Evolutionary conservation across 176 grass and related monocot genomes (phyloP).

Genomic region (Aegilops longissima): DNA sequence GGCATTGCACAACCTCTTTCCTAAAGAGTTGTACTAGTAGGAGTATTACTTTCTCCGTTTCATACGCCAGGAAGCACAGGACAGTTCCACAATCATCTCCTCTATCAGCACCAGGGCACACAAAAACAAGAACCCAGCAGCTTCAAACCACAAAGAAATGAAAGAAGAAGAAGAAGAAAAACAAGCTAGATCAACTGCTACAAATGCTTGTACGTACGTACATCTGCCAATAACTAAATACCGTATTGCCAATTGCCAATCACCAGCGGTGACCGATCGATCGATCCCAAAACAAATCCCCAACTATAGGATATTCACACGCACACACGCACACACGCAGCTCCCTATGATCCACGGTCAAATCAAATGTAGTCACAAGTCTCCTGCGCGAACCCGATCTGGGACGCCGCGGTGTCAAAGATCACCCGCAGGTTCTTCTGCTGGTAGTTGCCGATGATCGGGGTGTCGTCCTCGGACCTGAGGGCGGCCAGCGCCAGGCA

Average conservation of each 20-base stretch:
- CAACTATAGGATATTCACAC: conserved; percentile 37
- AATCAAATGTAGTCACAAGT: conserved; percentile 61
- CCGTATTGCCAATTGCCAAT: conserved; percentile 49
- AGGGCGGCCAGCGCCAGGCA: conserved; percentile 77
- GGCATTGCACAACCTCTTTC: no score
- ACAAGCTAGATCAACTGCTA: background rate
- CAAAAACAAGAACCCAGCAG: background rate
- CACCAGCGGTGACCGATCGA: conserved; percentile 36
- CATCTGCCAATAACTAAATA: conserved; percentile 32
- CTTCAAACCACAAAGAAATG: conserved; percentile 12
- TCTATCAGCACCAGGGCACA: background rate
- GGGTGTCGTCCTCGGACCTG: conserved; percentile 60
- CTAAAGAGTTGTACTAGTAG: no score
- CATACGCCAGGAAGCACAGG: no score
- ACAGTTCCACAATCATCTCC: background rate
- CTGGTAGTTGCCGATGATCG: conserved; percentile 95
- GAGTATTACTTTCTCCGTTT: no score
- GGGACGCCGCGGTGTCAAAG: conserved; percentile 65
- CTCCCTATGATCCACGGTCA: background rate
- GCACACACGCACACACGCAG: no score
- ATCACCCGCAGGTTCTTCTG: conserved; percentile 90
- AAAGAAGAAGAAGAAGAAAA: background rate
- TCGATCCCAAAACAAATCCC: conserved; percentile 35
- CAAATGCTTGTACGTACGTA: conserved; percentile 3
- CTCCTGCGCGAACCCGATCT: conserved; percentile 79